Base-by-base conservation (phyloP, 2,329 filamentous ascomycete species). In the Colletotrichum cereale region DNA sequence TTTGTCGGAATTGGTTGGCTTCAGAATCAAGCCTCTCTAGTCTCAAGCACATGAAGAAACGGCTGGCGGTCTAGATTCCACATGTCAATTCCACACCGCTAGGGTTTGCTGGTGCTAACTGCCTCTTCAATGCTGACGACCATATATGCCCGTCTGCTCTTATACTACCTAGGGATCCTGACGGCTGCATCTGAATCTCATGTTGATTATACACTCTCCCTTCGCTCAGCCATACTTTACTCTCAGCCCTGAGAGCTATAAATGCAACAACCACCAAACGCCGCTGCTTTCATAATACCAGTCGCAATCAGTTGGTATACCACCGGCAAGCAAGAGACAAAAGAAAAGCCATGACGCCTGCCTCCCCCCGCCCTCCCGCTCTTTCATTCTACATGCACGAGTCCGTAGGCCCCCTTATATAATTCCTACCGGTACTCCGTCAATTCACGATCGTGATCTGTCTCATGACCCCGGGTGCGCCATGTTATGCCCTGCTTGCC, bases 401-500 rank as follows among this genome's bases (percentile, higher is more conserved):
- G 42, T 10, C 36, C 36, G 12, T 34, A 18, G 16, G 50, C 62
- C 50, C 36, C 21, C 16, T 63, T 14, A n/a, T 24, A 11, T 36
- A 34, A 16, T 38, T 18, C 14, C 14, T 8, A 36, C 8, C 29
- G 10, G 18, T 47, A 31, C 31, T 18, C 16, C n/a, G 44, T 4
- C 47, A 53, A 47, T 42, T 11, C 12, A 53, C 16, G 16, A 38
- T 5, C 24, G 44, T 8, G 31, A 6, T 50, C 31, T 48, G n/a
- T 21, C 14, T 5, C 3, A 5, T 48, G 3, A 21, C 26, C n/a
- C 21, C 24, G 26, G 26, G 26, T 16, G 29, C 29, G 24, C 21
- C 12, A 5, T 24, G 5, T 80, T 83, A 88, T 56, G 82, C 86
- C 64, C 85, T 83, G 74, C 83, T 83, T 58, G 83, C 79, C 48